These are phyloP conservation scores for Penicillium sp. DNA, from an alignment of 2,329 filamentous ascomycete genomes.

Conservation along the genomic window DNA sequence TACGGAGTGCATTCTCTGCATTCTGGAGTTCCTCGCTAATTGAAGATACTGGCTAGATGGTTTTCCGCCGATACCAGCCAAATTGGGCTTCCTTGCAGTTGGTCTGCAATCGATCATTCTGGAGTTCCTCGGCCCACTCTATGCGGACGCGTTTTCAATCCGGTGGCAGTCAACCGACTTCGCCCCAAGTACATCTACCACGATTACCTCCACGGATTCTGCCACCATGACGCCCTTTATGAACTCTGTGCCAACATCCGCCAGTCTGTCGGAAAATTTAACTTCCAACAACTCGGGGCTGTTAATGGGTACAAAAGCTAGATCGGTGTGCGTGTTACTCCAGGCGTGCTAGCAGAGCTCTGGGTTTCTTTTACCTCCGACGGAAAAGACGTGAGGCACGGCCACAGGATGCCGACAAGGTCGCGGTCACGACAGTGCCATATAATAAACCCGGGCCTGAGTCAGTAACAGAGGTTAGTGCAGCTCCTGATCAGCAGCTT, in stretches of 20 bases:
- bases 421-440: not conserved
- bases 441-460: not conserved
- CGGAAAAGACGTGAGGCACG: not conserved
- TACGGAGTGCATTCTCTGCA: not conserved
- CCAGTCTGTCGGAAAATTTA: not conserved
- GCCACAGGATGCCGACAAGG: not conserved
- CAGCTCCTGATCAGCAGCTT: not conserved
- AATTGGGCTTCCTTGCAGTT: not conserved
- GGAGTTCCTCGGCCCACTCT: not conserved
- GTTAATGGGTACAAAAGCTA: not conserved
- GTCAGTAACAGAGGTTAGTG: not conserved
- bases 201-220: not conserved
- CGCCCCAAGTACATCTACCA: not conserved
- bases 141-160: not conserved
- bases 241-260: not conserved
- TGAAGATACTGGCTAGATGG: not conserved
- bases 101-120: not conserved
- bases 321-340: not conserved
- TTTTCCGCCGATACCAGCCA: not conserved
- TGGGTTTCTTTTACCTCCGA: not conserved
- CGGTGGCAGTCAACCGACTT: not conserved
- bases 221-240: not conserved
- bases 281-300: not conserved
- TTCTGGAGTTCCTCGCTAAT: not conserved
- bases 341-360: not conserved